Evolutionary conservation across 2,329 filamentous ascomycete genomes (phyloP).

Genomic region (Pseudogymnoascus pannorum): DNA sequence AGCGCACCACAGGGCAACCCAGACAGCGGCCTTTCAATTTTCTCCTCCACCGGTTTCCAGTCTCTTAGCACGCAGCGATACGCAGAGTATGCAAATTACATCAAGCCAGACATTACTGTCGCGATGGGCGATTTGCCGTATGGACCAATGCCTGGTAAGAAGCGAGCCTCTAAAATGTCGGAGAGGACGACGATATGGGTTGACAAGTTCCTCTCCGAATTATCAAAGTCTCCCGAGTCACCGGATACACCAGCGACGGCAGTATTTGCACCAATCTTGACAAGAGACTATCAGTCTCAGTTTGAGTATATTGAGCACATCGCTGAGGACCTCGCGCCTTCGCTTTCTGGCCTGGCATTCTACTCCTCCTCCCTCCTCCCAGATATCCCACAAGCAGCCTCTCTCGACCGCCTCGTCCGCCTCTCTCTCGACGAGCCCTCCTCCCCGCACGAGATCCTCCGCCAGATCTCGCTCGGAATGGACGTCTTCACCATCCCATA

Average conservation of each 20-base stretch:
- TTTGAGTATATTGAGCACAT: constrained; percentile 72
- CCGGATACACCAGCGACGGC: constrained; percentile 26
- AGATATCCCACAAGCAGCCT: constrained; percentile 50
- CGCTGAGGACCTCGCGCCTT: constrained; percentile 50
- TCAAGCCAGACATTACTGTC: constrained; percentile 75
- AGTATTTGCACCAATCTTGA: constrained; percentile 62
- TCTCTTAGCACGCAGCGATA: constrained; percentile 64
- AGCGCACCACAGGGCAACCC: constrained; percentile 63
- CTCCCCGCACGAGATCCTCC: constrained; percentile 70
- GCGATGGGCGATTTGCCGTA: constrained; percentile 68
- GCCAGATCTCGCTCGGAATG: constrained; percentile 67
- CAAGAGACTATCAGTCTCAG: constrained; percentile 68
- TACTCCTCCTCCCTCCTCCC: constrained; percentile 66
- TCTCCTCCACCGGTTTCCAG: constrained; percentile 81
- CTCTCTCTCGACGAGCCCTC: constrained; percentile 64
- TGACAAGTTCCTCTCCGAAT: constrained; percentile 53
- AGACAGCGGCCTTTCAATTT: constrained; percentile 63
- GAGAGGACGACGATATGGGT: constrained; percentile 82
- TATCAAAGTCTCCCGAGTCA: constrained; percentile 30
- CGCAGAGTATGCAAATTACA: constrained; percentile 50
- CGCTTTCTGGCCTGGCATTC: constrained; percentile 64
- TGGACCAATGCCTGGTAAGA: constrained; percentile 50
- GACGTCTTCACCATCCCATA: constrained; percentile 78
- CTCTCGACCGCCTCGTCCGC: constrained; percentile 58
- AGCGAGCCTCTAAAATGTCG: constrained; percentile 74